Base-by-base conservation (phyloP, 139 green algal genomes). In the Coelastrella sp. region DNA sequence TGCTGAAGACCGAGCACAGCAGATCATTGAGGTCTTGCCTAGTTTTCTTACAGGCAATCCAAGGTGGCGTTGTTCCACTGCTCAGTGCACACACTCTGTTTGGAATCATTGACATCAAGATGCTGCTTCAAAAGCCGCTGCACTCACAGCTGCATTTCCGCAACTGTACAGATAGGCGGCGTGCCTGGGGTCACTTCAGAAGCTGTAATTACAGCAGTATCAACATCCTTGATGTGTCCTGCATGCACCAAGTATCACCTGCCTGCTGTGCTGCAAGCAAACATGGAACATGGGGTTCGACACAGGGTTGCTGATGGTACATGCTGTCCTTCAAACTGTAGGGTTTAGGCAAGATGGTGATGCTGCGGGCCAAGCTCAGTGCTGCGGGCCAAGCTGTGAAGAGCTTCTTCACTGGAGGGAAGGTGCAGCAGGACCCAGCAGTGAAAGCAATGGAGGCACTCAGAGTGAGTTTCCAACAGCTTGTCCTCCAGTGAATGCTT, bases 291-390 rank as follows among this genome's bases (percentile, higher is more conserved):
- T 49, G 35, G 35, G 35, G 35, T 49, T 49, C 35, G 3, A 49
- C 35, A 49, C 35, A 49, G 1, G 35, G 35, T 49, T 49, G 35
- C 35, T 49, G 35, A 3, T 3, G 3, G 1, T 49, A 49, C 35
- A 49, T 49, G 35, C 19, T 24, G 19, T 49, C 74, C 74, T 81
- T 35, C 0, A 81, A 35, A 17, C 56, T 70, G 70, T 49, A 68
- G 60, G 60, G 78, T 35, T 58, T 78, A 61, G 89, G 91, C 81
- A 94, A 95, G 74, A 76, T 87, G 80, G 91, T 98, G 63, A 93
- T 94, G 75, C 92, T 99, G 92, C 94, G 97, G 3, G 94, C 97
- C 90, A 99, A 98, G 94, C 94, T 99, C 66, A 92, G 93, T 12
- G 68, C 87, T 65, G 91, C 89, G 35, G 90, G 92, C 8, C 19